Evolutionary conservation across 2,329 filamentous ascomycete species (phyloP).

Genomic region (Thelonectria olida): DNA sequence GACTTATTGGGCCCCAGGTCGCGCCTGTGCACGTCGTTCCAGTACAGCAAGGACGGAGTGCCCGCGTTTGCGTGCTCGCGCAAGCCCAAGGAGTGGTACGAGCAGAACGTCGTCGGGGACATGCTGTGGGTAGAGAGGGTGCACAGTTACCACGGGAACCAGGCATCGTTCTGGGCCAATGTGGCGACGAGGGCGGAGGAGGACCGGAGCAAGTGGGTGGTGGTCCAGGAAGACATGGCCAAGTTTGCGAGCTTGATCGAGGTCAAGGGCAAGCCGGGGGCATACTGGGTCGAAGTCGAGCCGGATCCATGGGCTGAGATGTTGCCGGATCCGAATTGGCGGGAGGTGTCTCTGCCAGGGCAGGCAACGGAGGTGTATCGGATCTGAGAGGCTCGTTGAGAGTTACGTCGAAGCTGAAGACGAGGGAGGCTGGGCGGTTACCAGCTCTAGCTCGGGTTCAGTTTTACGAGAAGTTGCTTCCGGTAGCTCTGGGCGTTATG

Average conservation of each 20-base stretch:
- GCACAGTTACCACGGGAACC: background rate
- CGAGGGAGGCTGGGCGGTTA: no score
- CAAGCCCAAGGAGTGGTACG: conserved; percentile 3
- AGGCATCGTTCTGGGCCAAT: background rate
- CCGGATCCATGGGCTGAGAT: background rate
- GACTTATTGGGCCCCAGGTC: background rate
- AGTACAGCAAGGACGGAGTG: conserved; percentile 12
- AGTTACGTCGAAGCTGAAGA: background rate
- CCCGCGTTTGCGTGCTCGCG: conserved; percentile 9
- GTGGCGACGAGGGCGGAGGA: background rate
- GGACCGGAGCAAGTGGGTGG: background rate
- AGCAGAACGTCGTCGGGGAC: background rate
- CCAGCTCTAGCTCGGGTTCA: no score
- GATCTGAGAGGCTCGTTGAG: background rate
- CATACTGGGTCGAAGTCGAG: background rate
- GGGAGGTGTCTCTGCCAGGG: background rate
- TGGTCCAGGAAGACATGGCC: conserved; percentile 1
- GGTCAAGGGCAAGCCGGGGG: conserved; percentile 5
- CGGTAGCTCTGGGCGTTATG: no score
- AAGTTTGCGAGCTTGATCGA: conserved; percentile 8
- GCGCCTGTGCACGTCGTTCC: background rate
- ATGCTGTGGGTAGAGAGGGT: background rate
- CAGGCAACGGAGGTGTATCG: background rate
- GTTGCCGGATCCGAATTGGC: background rate
- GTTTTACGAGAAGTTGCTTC: no score